Base-by-base conservation (phyloP, 1,284 basidiomycete genomes). In the Leucoagaricus sp. region DNA sequence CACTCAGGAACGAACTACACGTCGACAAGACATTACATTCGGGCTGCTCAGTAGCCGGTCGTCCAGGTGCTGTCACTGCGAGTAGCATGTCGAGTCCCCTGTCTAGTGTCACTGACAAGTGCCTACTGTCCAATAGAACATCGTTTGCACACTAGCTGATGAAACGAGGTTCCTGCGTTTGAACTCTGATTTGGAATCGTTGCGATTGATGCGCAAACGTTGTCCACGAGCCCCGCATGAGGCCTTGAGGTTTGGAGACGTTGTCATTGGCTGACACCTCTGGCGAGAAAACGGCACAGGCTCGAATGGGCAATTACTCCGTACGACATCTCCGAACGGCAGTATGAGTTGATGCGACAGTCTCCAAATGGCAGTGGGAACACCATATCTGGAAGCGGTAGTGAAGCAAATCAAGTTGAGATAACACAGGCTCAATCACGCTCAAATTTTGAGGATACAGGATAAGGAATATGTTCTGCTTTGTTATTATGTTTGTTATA, bases 301-400 rank as follows among this genome's bases (percentile, higher is more conserved):
- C 23, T 26, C 44, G 26, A 2, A 26, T 10, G 44, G 21, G 36
- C 15, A 38, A 21, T 29, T 42, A 26, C 13, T 33, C 38, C 26
- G 36, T 2, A 31, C 12, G 13, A 25, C 17, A 38, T 15, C 34
- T 26, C 21, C 23, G 9, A 13, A 19, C 17, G 40, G 38, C 12
- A 31, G 33, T 33, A 26, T 13, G 49, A 38, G 49, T 41, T 17
- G 41, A 26, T 26, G 17, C 29, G 49, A n/a, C 34, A 28, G 8
- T 48, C 53, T 23, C 46, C 36, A 47, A 55, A 55, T 41, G 53
- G 53, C 36, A 49, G 34, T 9, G 28, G 29, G 19, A 38, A 19
- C 12, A 19, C 47, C 40, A 55, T 42, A 49, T 49, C 38, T 9
- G 53, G 53, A 31, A 38, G 28, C 19, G 10, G 19, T 29, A 26